These are phyloP conservation scores for Suhomyces prunicola DNA, from an alignment of 805 yeast genomes.

Conservation along the genomic window DNA sequence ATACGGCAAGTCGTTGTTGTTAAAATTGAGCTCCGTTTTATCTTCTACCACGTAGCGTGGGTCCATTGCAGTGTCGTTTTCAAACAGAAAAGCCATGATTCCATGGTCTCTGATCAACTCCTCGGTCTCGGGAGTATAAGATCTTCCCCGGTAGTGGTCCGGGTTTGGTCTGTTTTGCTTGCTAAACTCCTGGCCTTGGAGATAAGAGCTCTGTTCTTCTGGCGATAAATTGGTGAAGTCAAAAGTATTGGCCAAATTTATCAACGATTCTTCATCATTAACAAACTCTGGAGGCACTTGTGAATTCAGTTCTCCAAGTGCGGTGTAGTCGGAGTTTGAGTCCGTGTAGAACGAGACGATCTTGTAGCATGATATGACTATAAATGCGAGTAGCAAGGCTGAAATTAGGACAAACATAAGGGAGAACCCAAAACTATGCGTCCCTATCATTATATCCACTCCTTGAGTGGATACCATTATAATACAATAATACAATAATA, in stretches of 20 bases:
- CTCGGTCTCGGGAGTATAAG: constrained; percentile 22
- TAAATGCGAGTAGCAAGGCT: background rate
- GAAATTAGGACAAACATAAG: background rate
- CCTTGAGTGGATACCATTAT: background rate
- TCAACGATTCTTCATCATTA: constrained; percentile 38
- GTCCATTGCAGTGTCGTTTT: constrained; percentile 28
- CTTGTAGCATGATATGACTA: background rate
- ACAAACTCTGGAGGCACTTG: constrained; percentile 37
- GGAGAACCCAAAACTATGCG: background rate
- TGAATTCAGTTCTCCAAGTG: background rate
- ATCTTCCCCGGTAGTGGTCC: constrained; percentile 30
- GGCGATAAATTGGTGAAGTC: constrained; percentile 37
- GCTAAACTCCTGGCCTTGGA: constrained; percentile 35
- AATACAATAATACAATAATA: too few species aligned
- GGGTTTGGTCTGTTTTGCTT: constrained; percentile 29
- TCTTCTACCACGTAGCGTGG: constrained; percentile 40
- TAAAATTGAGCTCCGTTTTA: constrained; percentile 35
- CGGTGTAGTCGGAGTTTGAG: constrained; percentile 3
- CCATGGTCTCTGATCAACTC: constrained; percentile 29
- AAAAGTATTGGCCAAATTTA: constrained; percentile 33
- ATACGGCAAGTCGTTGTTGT: constrained; percentile 37
- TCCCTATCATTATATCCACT: background rate
- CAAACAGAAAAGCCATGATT: constrained; percentile 39
- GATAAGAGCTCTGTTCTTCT: constrained; percentile 37
- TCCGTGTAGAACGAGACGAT: background rate